Percentiles rank a stretch among this genome's conserved stretches.
phyloP scores from a whole-genome alignment of 164 flowering plant species.

The Chloranthus sessilifolius region DNA sequence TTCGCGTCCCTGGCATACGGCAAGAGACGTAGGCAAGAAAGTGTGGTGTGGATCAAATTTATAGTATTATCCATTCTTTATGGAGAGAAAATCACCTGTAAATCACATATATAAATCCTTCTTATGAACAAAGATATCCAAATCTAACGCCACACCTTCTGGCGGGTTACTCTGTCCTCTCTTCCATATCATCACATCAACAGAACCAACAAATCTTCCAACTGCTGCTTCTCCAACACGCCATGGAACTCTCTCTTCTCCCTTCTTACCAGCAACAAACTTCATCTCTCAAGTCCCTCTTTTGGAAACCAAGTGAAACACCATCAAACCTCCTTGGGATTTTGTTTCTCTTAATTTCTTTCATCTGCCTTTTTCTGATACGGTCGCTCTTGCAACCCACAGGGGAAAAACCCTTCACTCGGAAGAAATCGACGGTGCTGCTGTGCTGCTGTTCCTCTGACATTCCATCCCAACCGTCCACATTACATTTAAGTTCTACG shows the following conservation, averaged over 20 bases:
- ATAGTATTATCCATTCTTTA: too few species aligned
- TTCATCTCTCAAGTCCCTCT: constrained; percentile 7
- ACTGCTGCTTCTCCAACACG: constrained; percentile 7
- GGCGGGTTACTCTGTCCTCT: too few species aligned
- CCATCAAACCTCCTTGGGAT: not conserved
- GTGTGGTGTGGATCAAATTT: too few species aligned
- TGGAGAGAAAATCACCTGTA: too few species aligned
- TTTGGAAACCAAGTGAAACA: not conserved
- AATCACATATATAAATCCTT: too few species aligned
- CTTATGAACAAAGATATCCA: too few species aligned
- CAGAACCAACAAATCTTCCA: too few species aligned
- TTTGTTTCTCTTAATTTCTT: not conserved
- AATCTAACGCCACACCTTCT: too few species aligned
- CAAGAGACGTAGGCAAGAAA: too few species aligned
- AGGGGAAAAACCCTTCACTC: constrained; percentile 27
- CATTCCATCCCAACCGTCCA: constrained; percentile 3
- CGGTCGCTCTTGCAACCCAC: constrained; percentile 10
- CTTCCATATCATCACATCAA: too few species aligned
- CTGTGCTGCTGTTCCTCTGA: constrained; percentile 37
- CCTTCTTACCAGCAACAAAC: too few species aligned
- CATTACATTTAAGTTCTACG: constrained; percentile 11
- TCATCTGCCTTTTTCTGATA: not conserved
- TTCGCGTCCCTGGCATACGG: too few species aligned
- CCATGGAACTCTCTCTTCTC: constrained; percentile 32
- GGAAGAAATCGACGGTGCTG: constrained; percentile 14